phyloP scores from a whole-genome alignment of 768 basidiomycete species.

The Candolleomyces efflorescens region DNA sequence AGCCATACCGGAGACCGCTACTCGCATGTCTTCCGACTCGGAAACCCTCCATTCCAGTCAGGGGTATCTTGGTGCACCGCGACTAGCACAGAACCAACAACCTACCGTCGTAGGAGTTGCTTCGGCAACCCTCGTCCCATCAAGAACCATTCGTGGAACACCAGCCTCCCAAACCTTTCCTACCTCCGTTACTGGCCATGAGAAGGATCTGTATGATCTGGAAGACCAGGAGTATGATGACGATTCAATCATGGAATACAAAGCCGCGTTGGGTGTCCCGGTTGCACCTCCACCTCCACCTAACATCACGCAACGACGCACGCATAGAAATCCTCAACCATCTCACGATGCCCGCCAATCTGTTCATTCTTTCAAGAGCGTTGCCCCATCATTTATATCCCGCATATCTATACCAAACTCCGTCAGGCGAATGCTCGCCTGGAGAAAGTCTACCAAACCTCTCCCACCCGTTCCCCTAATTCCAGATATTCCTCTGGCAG shows the following conservation, averaged over 20 bases:
- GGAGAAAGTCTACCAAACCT: conserved; percentile 45
- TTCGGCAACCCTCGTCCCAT: no score
- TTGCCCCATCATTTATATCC: conserved; percentile 49
- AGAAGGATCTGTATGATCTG: background rate
- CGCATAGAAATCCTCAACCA: background rate
- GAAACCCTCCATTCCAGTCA: conserved; percentile 34
- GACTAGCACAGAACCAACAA: no score
- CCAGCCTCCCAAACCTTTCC: conserved; percentile 12
- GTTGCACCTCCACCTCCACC: conserved; percentile 3
- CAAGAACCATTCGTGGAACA: background rate
- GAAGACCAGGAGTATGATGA: conserved; percentile 7
- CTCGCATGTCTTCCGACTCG: conserved; percentile 30
- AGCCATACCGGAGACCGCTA: conserved; percentile 22
- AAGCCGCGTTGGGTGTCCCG: conserved; percentile 12
- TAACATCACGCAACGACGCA: background rate
- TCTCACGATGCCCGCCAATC: conserved; percentile 29
- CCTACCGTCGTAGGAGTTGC: no score
- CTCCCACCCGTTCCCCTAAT: conserved; percentile 56
- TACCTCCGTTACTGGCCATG: conserved; percentile 4
- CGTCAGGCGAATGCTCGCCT: conserved; percentile 30
- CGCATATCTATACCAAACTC: conserved; percentile 39
- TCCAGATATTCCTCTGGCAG: conserved; percentile 39
- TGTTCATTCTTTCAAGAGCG: conserved; percentile 41
- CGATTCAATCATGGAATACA: conserved; percentile 14
- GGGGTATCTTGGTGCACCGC: conserved; percentile 17